phyloP scores from a whole-genome alignment of 2,329 filamentous ascomycete genomes.

The Salinomyces thailandicus region DNA sequence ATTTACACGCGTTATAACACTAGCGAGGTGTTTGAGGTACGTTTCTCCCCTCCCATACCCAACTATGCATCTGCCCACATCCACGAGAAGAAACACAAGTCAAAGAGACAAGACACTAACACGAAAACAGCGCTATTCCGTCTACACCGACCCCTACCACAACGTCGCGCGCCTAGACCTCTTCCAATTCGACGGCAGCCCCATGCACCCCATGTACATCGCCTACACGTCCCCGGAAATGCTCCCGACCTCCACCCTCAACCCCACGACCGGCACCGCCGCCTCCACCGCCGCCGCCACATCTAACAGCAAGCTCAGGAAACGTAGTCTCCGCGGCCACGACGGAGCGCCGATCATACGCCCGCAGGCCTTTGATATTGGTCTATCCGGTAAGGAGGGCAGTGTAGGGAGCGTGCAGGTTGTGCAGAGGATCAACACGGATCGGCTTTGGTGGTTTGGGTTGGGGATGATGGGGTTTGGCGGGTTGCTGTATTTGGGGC shows the following conservation, averaged over 20 bases:
- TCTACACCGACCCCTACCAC: constrained; percentile 49
- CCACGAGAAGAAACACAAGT: neutral
- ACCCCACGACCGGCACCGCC: constrained; percentile 39
- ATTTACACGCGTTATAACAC: constrained; percentile 59
- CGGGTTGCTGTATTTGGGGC: constrained; percentile 37
- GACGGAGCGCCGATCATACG: constrained; percentile 24
- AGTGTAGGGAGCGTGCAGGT: constrained; percentile 24
- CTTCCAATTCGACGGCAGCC: constrained; percentile 52
- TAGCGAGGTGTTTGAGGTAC: constrained; percentile 50
- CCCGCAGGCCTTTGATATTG: too few species aligned
- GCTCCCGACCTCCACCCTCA: constrained; percentile 57
- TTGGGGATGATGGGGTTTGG: constrained; percentile 38
- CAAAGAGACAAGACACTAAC: neutral
- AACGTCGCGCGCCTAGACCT: constrained; percentile 54
- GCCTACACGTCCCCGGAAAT: constrained; percentile 54
- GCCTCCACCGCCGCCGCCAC: constrained; percentile 24
- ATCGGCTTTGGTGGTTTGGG: constrained; percentile 43
- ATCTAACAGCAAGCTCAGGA: constrained; percentile 9
- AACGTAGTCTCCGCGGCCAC: constrained; percentile 12
- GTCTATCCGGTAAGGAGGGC: constrained; percentile 9
- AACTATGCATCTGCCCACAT: neutral
- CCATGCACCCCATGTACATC: constrained; percentile 58
- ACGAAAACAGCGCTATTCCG: constrained; percentile 36
- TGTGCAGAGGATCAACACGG: constrained; percentile 30
- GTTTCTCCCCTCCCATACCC: neutral